Evolutionary conservation across 2,329 filamentous ascomycete species (phyloP), one percentile per base, ranked within the genome.

Genomic region (Clarireedia monteithiana): DNA sequence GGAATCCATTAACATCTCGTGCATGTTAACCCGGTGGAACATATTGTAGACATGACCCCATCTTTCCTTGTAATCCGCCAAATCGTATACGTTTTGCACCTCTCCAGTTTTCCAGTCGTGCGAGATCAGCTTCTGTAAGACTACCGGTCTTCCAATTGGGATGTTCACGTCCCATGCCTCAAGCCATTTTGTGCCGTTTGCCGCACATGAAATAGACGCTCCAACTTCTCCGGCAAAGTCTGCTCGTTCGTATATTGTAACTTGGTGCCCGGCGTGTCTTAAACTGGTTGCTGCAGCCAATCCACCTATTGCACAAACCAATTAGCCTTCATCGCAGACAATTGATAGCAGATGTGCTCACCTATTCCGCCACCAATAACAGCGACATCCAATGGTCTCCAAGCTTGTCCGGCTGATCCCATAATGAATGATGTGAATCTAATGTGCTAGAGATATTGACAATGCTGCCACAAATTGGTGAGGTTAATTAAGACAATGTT

Each of bases 91-190:
- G 61, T 78, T 86, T 24, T 83, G 76, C 0, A 81, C 78, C 69
- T 86, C 80, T 0, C 85, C 85, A 1, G 83, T 87, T 66, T 80
- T 78, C 84, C 84, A 88, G 69, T 88, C 83, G 3, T 81, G 78
- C 67, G 83, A 85, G 71, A 88, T 87, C 52, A 88, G 75, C 64
- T 83, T 83, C 68, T 75, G 76, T 49, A 88, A 70, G 1, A 87
- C 72, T 1, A 88, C 84, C 0, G 83, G 83, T 56, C 86, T 79
- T 7, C 84, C 85, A 63, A 81, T 82, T 14, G 72, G 71, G 1
- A 88, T 73, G 63, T 88, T 81, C 1, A 88, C 82, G 0, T 73
- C 73, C 85, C 85, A 88, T 67, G 85, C 82, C 59, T 85, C 78
- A 6, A 88, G 72, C 84, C 84, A 88, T 48, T 82, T 76, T 1